Evolutionary conservation across 176 grass and related monocot genomes (phyloP).

Genomic region (Oropetium thomaeum): DNA sequence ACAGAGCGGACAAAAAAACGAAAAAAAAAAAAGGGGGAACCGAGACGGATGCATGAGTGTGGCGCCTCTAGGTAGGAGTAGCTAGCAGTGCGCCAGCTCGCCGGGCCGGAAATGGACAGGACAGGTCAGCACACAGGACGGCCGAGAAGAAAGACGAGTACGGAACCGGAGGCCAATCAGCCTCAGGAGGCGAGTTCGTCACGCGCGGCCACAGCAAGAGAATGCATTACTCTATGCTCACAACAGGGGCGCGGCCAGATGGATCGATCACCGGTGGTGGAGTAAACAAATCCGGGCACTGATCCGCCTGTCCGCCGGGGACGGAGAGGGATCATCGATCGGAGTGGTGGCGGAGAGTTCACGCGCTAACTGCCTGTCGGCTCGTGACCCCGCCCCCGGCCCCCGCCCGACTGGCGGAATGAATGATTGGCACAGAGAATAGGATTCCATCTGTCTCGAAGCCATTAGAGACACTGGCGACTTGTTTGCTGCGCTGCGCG

Average conservation of each 20-base stretch:
- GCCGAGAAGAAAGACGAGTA: not conserved
- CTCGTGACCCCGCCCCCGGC: slow-evolving; percentile 34
- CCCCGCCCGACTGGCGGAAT: slow-evolving; percentile 33
- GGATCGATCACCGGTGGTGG: slow-evolving; percentile 29
- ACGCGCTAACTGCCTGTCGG: slow-evolving; percentile 35
- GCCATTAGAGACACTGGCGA: slow-evolving; percentile 32
- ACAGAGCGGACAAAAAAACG: not conserved
- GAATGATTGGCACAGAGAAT: slow-evolving; percentile 46
- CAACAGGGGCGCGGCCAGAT: slow-evolving; percentile 6
- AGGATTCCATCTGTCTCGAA: slow-evolving; percentile 62
- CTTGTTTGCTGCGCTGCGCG: too few species aligned
- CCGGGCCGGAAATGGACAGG: slow-evolving; percentile 1
- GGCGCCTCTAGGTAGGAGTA: not conserved
- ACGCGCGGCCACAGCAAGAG: not conserved
- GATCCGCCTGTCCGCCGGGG: slow-evolving; percentile 13
- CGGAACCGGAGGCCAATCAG: slow-evolving; percentile 14
- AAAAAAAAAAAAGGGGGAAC: too few species aligned
- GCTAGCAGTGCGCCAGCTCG: not conserved
- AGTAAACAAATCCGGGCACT: slow-evolving; percentile 18
- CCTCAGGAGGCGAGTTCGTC: not conserved
- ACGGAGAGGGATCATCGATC: too few species aligned
- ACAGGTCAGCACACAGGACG: not conserved
- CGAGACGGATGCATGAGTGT: not conserved
- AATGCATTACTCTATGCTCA: slow-evolving; percentile 4
- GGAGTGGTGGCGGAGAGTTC: slow-evolving; percentile 5